A percentile compares a stretch with the other conserved stretches of the same genome.
phyloP scores from a whole-genome alignment of 2,329 filamentous ascomycete species.

The Cladosporium sp. region DNA sequence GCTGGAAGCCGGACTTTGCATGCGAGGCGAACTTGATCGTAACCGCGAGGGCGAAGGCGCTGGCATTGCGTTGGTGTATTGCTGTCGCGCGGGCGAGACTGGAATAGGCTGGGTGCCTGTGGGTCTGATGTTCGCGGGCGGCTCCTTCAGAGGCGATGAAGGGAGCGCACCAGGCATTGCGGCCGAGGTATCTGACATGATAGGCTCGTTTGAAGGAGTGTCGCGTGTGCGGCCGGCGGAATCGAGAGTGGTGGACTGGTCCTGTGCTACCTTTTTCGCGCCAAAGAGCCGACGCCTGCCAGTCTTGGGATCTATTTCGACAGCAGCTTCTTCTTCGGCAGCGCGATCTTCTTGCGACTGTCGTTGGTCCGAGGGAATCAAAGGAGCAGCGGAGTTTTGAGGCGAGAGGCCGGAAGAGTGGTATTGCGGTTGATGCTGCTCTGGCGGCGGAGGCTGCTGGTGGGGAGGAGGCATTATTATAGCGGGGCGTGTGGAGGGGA shows the following conservation, averaged over 20 bases:
- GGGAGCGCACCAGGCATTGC: conserved; percentile 7
- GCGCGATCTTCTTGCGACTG: background rate
- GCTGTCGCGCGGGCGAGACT: conserved; percentile 23
- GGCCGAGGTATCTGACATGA: conserved; percentile 13
- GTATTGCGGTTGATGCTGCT: background rate
- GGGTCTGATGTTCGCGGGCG: conserved; percentile 9
- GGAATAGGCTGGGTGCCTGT: conserved; percentile 18
- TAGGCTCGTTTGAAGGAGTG: background rate
- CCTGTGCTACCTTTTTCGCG: conserved; percentile 14
- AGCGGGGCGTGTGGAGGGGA: background rate
- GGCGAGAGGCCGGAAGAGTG: conserved; percentile 11
- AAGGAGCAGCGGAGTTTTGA: conserved; percentile 13
- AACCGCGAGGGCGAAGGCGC: conserved; percentile 42
- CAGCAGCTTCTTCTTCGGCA: background rate
- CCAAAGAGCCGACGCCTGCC: conserved; percentile 21
- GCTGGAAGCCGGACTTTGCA: conserved; percentile 70
- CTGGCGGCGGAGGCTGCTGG: conserved; percentile 1
- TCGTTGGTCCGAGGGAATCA: conserved; percentile 12
- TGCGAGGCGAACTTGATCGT: conserved; percentile 64
- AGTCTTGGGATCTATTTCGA: conserved; percentile 17
- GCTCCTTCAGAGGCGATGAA: conserved; percentile 4
- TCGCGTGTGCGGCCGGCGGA: conserved; percentile 1
- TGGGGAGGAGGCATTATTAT: conserved; percentile 8
- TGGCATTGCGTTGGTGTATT: conserved; percentile 19
- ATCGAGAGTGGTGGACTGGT: conserved; percentile 1